Percentiles rank a stretch among this genome's conserved stretches.
phyloP scores from a whole-genome alignment of 192 early-diverging fungal species.

The Rhizoclosmatium sp. region DNA sequence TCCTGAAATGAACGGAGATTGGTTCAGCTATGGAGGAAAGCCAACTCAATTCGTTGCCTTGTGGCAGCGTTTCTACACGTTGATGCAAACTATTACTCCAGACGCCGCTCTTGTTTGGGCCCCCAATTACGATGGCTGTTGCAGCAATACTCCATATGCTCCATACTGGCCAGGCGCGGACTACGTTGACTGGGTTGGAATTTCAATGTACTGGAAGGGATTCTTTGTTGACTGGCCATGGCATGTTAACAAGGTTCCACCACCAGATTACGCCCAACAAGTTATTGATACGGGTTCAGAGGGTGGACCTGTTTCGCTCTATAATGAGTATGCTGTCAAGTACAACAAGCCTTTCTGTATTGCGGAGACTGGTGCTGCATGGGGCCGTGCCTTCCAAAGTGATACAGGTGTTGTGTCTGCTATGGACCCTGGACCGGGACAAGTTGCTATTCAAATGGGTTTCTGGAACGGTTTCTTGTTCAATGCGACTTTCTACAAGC shows the following conservation, averaged over 20 bases:
- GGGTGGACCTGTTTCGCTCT: conserved; percentile 28
- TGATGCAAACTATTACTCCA: conserved; percentile 7
- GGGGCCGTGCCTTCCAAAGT: neutral
- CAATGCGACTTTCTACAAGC: conserved; percentile 9
- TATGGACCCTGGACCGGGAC: conserved; percentile 4
- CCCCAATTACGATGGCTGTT: conserved; percentile 28
- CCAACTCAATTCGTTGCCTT: conserved; percentile 15
- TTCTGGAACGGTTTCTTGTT: conserved; percentile 33
- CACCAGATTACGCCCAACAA: conserved; percentile 24
- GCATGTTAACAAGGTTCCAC: conserved; percentile 2
- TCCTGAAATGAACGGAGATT: conserved; percentile 34
- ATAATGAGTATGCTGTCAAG: conserved; percentile 19
- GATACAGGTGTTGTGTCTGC: neutral
- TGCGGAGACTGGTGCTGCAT: conserved; percentile 16
- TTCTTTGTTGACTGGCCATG: conserved; percentile 17
- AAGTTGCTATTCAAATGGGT: conserved; percentile 1
- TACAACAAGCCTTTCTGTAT: conserved; percentile 35
- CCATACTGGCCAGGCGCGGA: conserved; percentile 58
- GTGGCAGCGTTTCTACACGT: conserved; percentile 6
- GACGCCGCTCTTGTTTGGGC: conserved; percentile 30
- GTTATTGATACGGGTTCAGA: conserved; percentile 30
- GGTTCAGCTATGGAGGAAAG: conserved; percentile 15
- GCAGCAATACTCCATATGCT: conserved; percentile 48
- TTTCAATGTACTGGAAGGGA: conserved; percentile 40
- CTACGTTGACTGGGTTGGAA: conserved; percentile 58